Base-by-base conservation (phyloP, 2,329 filamentous ascomycete genomes). In the Aspergillus fumigatus region DNA sequence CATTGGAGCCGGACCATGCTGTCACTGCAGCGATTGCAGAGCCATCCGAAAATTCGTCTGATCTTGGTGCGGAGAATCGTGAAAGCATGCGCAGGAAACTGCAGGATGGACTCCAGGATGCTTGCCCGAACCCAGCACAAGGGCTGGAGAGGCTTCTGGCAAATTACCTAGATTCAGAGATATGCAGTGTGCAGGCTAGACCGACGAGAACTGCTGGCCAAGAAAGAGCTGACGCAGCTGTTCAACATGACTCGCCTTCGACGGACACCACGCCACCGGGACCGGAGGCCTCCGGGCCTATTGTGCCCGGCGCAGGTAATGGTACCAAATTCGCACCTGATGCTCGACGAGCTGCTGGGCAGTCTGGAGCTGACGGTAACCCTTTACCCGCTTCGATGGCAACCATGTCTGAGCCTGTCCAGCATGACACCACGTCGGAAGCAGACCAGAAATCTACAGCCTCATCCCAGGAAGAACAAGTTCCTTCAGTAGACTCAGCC, bases 391-490 rank as follows among this genome's bases (percentile, higher is more conserved):
- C 65, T 41, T 56, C 55, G 29, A 60, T 64, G 5, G 45, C 51
- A 21, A 54, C 54, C 4, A 59, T 57, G 1, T 52, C 62, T 2
- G 66, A 67, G 38, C 52, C 62, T 27, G 54, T 52, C 27, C 51
- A 66, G 29, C 62, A 66, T 7, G 62, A 69, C 48, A 48, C 58
- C 2, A 64, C 61, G 56, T 47, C 61, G 64, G 63, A 68, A 59
- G 56, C 62, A 43, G 59, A 67, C 9, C 61, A 57, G 2, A 68
- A 64, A 51, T 32, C 60, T 6, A 61, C 62, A 2, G 50, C 59
- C 43, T 59, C 56, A 10, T 17, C 69, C 48, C 63, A 67, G 73
- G 55, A 77, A 63, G 65, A 78, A 40, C 61, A 62, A 3, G 58
- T 49, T 25, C 73, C 25, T 57, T 47, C 57, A 4, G 73, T 50